phyloP scores from a whole-genome alignment of 768 basidiomycete genomes.

The Amanita rimosa region DNA sequence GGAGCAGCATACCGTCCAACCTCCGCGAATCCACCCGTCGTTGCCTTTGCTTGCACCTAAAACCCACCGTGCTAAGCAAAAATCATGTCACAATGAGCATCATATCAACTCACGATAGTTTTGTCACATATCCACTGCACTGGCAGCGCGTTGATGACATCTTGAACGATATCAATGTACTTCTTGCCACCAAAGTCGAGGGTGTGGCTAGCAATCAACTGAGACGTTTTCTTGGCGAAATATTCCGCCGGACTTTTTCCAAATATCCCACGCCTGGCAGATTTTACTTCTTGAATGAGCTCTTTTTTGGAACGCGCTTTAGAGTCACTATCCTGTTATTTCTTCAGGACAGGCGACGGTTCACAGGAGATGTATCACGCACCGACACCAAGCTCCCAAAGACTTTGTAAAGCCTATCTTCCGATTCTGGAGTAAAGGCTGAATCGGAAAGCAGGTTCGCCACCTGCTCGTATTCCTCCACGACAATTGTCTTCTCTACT shows the following conservation, averaged over 20 bases:
- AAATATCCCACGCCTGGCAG: constrained; percentile 9
- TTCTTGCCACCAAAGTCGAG: constrained; percentile 15
- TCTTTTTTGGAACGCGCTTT: background rate
- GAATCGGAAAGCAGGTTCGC: constrained; percentile 20
- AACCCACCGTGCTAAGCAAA: background rate
- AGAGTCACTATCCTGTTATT: background rate
- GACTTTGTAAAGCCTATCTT: constrained; percentile 19
- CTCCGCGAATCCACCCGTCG: constrained; percentile 31
- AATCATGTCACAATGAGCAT: no score
- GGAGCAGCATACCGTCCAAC: constrained; percentile 32
- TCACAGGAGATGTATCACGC: background rate
- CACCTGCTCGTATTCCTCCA: constrained; percentile 23
- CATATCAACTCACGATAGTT: constrained; percentile 33
- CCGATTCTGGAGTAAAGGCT: constrained; percentile 22
- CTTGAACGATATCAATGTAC: constrained; percentile 49
- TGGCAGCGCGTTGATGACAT: constrained; percentile 56
- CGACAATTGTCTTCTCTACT: constrained; percentile 12
- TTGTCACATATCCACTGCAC: constrained; percentile 46
- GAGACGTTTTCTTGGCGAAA: constrained; percentile 21
- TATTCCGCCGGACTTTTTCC: constrained; percentile 13
- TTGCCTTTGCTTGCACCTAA: constrained; percentile 4
- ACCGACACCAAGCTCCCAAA: constrained; percentile 11
- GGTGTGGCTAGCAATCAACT: constrained; percentile 24
- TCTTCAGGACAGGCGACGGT: background rate
- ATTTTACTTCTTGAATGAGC: constrained; percentile 4